phyloP scores from a whole-genome alignment of 2,329 filamentous ascomycete genomes.

The Pseudogymnoascus destructans region DNA sequence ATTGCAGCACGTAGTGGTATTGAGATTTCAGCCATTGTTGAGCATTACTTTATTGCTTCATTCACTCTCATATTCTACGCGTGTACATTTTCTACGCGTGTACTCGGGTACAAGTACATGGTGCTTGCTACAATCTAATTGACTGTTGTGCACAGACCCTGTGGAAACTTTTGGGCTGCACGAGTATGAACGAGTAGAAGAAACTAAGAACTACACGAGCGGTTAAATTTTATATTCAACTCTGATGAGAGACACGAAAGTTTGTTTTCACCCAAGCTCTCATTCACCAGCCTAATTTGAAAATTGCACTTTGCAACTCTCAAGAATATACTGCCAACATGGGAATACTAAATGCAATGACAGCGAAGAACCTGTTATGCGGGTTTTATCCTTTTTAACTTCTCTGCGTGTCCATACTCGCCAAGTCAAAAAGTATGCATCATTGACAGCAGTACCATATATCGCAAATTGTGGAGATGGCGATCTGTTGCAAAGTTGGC shows the following conservation, averaged over 20 bases:
- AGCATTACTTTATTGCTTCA: too few relatives aligned
- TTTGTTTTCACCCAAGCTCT: neutral
- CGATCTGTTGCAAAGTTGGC: slow-evolving; percentile 7
- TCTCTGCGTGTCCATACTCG: neutral
- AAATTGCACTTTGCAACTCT: neutral
- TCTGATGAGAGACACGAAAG: neutral
- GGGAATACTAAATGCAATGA: neutral
- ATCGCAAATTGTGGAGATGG: neutral
- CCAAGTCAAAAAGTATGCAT: neutral
- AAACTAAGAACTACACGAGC: neutral
- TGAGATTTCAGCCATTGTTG: too few relatives aligned
- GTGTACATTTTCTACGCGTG: too few relatives aligned
- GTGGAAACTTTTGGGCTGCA: too few relatives aligned
- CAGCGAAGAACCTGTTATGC: neutral
- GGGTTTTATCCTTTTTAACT: neutral
- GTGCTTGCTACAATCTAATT: too few relatives aligned
- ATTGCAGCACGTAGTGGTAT: too few relatives aligned
- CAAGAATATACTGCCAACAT: neutral
- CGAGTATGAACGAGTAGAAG: too few relatives aligned
- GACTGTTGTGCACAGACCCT: too few relatives aligned
- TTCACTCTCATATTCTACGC: too few relatives aligned
- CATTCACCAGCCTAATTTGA: neutral
- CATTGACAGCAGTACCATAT: neutral
- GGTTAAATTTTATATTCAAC: neutral
- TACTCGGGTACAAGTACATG: too few relatives aligned